Conservation (phyloP, 441 rosid species). For the Breynia disticha region DNA sequence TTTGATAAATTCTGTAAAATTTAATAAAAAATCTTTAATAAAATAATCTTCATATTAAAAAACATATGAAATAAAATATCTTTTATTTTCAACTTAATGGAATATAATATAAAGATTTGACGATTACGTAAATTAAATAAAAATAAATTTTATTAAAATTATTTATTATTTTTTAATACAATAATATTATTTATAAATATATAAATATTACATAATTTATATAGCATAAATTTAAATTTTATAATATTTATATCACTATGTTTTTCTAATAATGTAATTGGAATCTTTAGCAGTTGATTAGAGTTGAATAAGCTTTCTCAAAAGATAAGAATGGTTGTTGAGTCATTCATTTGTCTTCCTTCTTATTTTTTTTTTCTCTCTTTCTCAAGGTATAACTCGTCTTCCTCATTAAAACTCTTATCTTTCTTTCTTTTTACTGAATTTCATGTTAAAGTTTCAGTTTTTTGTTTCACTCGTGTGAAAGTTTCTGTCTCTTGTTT, state of each 20-base stretch:
- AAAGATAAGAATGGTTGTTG: slow-evolving; percentile 41
- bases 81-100: too few species aligned
- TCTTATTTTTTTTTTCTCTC: slow-evolving; percentile 11
- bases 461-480: slow-evolving; percentile 7
- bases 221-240: neutral
- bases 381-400: slow-evolving; percentile 7
- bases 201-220: too few species aligned
- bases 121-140: too few species aligned
- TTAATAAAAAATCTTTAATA: too few species aligned
- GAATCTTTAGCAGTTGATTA: slow-evolving; percentile 20
- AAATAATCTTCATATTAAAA: too few species aligned
- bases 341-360: slow-evolving; percentile 21
- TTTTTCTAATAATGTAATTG: slow-evolving; percentile 13
- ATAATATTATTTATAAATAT: too few species aligned
- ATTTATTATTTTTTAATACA: too few species aligned
- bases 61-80: too few species aligned
- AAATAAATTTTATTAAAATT: too few species aligned
- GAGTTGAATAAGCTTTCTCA: slow-evolving; percentile 19
- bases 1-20: too few species aligned
- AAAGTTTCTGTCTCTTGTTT: slow-evolving; percentile 13
- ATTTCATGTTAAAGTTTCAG: slow-evolving; percentile 16
- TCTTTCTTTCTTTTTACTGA: neutral
- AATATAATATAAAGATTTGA: too few species aligned
- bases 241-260: neutral
- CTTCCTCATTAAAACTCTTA: slow-evolving; percentile 3